A percentile compares a stretch with the other conserved stretches of the same genome.
Evolutionary conservation across 768 basidiomycete genomes (phyloP).

Genomic region (Phylloporus sp.): DNA sequence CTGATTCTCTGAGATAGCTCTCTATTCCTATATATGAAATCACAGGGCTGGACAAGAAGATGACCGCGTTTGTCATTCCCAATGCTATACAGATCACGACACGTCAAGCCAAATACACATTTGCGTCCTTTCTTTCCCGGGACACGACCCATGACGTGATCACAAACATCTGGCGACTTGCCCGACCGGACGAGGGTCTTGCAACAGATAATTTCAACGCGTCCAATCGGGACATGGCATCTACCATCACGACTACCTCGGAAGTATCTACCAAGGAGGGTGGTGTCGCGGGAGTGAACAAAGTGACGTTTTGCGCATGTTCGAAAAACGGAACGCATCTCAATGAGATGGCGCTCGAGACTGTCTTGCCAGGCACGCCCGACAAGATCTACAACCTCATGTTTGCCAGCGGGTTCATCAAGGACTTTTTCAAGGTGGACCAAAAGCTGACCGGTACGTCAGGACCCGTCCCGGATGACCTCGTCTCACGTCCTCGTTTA

Average conservation of each 20-base stretch:
- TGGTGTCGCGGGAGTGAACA: constrained; percentile 30
- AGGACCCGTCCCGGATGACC: no score
- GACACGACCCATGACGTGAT: constrained; percentile 97
- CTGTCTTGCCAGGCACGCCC: constrained; percentile 81
- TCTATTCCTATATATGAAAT: constrained; percentile 88
- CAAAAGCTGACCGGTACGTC: constrained; percentile 83
- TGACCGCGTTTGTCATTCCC: constrained; percentile 97
- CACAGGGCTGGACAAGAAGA: constrained; percentile 85
- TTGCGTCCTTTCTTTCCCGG: constrained; percentile 93
- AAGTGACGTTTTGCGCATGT: constrained; percentile 72
- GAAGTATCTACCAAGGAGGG: constrained; percentile 10
- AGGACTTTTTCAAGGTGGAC: constrained; percentile 86
- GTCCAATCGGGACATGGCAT: constrained; percentile 18
- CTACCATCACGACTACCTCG: constrained; percentile 15
- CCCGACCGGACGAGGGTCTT: constrained; percentile 60
- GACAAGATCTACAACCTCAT: constrained; percentile 95
- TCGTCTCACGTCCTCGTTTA: constrained; percentile 28
- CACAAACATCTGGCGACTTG: constrained; percentile 91
- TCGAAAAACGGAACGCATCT: constrained; percentile 67
- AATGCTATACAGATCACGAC: constrained; percentile 93
- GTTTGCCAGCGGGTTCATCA: constrained; percentile 94
- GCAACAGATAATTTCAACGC: constrained; percentile 19
- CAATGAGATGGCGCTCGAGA: constrained; percentile 70
- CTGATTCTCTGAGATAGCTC: constrained; percentile 46
- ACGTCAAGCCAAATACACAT: constrained; percentile 79